Percentiles rank a stretch among this genome's conserved stretches.
These are phyloP conservation scores for Flammula alnicola DNA, from an alignment of 1,284 basidiomycete species.

Conservation along the genomic window DNA sequence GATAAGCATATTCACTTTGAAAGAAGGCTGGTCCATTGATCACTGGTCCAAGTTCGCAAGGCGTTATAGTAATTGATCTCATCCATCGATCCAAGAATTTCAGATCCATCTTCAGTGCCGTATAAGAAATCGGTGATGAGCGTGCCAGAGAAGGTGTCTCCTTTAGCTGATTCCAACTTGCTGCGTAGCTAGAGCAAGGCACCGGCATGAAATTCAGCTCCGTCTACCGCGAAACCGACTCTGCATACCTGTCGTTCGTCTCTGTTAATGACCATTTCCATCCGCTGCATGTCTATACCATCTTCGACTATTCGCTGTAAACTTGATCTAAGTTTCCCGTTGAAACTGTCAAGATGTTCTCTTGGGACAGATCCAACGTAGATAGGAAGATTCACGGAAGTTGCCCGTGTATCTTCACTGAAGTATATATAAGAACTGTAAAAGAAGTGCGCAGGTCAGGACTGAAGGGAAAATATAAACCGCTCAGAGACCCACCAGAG, in stretches of 20 bases:
- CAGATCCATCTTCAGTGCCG: constrained; percentile 82
- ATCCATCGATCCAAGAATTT: constrained; percentile 77
- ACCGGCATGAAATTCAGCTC: neutral
- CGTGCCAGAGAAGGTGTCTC: constrained; percentile 72
- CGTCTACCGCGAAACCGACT: constrained; percentile 1
- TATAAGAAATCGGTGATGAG: constrained; percentile 92
- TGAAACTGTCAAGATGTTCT: constrained; percentile 78
- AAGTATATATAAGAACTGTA: constrained; percentile 85
- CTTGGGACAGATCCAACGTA: constrained; percentile 87
- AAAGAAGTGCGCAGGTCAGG: constrained; percentile 24
- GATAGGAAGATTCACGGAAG: constrained; percentile 74
- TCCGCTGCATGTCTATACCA: constrained; percentile 92
- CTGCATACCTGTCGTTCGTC: constrained; percentile 81
- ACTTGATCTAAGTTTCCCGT: constrained; percentile 71
- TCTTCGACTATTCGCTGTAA: constrained; percentile 74
- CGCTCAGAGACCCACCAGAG: constrained; percentile 63
- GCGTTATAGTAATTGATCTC: constrained; percentile 77
- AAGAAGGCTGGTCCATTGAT: constrained; percentile 84
- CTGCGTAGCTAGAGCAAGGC: constrained; percentile 61
- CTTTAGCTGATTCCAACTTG: constrained; percentile 76
- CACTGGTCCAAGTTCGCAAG: constrained; percentile 73
- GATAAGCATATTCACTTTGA: constrained; percentile 59
- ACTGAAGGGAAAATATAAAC: constrained; percentile 9
- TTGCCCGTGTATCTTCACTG: constrained; percentile 78
- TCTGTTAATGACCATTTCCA: constrained; percentile 86